A percentile compares a stretch with the other conserved stretches of the same genome.
Conservation (phyloP, 2,329 filamentous ascomycete species). For the Septoria petroselini region DNA sequence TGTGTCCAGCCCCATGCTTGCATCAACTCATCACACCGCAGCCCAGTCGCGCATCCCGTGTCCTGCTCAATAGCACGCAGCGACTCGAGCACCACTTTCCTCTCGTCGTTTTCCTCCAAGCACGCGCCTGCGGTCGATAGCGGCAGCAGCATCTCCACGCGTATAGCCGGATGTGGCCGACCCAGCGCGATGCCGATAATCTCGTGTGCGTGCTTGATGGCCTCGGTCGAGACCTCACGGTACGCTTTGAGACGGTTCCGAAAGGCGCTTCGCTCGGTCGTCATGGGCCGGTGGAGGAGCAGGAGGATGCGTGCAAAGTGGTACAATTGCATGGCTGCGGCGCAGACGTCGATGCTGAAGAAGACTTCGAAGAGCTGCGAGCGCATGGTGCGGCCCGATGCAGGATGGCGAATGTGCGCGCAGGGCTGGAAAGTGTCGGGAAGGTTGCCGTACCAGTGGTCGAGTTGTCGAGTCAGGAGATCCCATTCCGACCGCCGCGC, state of each 20-base stretch:
- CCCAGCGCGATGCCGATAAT: constrained; percentile 60
- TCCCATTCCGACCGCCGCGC: constrained; percentile 48
- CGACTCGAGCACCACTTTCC: constrained; percentile 55
- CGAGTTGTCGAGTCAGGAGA: constrained; percentile 55
- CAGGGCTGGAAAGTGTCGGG: constrained; percentile 60
- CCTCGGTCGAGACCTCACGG: constrained; percentile 53
- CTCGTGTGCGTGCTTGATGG: constrained; percentile 56
- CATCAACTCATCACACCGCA: constrained; percentile 53
- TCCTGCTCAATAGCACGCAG: constrained; percentile 61
- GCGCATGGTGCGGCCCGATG: constrained; percentile 14
- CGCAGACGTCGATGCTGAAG: constrained; percentile 62
- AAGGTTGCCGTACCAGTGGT: constrained; percentile 57
- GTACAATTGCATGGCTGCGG: constrained; percentile 63
- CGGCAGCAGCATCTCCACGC: constrained; percentile 57
- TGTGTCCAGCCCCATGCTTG: constrained; percentile 44
- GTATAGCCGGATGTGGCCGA: constrained; percentile 54
- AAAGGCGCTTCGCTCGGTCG: constrained; percentile 47
- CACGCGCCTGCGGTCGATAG: constrained; percentile 61
- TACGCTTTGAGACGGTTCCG: constrained; percentile 54
- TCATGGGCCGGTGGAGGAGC: constrained; percentile 55
- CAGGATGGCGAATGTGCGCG: constrained; percentile 40
- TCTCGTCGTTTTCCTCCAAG: constrained; percentile 54
- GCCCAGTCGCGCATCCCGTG: constrained; percentile 61
- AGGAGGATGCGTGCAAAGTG: constrained; percentile 62
- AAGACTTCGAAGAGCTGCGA: constrained; percentile 53